A percentile compares a stretch with the other conserved stretches of the same genome.
phyloP scores from a whole-genome alignment of 2,329 filamentous ascomycete genomes.

The Aspergillus quadricinctus region DNA sequence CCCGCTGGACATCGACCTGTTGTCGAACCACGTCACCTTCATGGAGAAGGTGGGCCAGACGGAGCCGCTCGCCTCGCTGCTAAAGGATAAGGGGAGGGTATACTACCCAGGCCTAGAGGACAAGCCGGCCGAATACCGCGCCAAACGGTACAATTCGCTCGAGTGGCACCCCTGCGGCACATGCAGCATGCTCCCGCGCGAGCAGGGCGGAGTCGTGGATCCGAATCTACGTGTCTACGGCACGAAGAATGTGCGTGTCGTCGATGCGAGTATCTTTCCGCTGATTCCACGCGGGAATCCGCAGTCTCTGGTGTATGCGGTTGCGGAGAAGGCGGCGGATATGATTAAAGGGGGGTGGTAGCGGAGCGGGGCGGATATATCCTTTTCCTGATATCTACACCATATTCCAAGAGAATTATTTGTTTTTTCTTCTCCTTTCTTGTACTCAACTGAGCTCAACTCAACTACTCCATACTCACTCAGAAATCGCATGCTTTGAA shows the following conservation, averaged over 20 bases:
- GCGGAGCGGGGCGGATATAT: no score
- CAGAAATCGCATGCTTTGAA: no score
- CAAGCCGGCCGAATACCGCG: not conserved
- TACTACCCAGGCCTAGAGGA: not conserved
- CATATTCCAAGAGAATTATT: no score
- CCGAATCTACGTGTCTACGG: slow-evolving; percentile 24
- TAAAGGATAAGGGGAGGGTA: not conserved
- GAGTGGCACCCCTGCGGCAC: not conserved
- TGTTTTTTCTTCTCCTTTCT: no score
- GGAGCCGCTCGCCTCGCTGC: not conserved
- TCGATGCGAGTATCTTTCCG: slow-evolving; percentile 33
- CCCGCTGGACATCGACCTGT: not conserved
- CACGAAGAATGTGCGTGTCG: slow-evolving; percentile 25
- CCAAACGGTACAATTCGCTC: not conserved
- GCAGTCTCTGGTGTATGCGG: slow-evolving; percentile 31
- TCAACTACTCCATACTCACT: no score
- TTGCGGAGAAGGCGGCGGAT: slow-evolving; percentile 29
- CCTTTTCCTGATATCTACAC: no score
- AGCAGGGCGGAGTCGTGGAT: slow-evolving; percentile 27
- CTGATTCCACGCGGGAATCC: slow-evolving; percentile 34
- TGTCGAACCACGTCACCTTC: not conserved
- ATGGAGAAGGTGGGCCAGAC: not conserved
- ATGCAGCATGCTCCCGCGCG: slow-evolving; percentile 18
- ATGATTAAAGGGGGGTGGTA: slow-evolving; percentile 8
- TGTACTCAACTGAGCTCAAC: no score